phyloP scores from a whole-genome alignment of 1,284 basidiomycete genomes.

The Earliella scabrosa region DNA sequence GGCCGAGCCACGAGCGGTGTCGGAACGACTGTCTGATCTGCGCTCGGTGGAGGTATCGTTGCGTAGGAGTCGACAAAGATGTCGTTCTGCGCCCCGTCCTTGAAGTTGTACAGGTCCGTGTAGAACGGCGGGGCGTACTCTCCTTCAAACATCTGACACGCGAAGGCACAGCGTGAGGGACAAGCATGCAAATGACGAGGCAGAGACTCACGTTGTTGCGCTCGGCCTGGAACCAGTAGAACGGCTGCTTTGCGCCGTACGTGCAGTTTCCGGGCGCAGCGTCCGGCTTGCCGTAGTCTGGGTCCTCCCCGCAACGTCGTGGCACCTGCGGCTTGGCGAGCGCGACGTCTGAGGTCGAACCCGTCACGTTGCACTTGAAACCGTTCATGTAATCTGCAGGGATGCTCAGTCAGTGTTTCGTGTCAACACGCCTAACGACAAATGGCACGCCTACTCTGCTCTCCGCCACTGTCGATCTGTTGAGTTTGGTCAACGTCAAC shows the following conservation, averaged over 20 bases:
- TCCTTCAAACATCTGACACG: conserved; percentile 57
- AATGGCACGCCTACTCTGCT: conserved; percentile 46
- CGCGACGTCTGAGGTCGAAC: conserved; percentile 52
- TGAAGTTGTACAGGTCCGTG: conserved; percentile 61
- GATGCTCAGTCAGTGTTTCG: not conserved
- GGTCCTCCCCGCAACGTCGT: conserved; percentile 62
- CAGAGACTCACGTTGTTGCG: conserved; percentile 50
- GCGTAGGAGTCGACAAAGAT: conserved; percentile 53
- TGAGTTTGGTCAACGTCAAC: not conserved
- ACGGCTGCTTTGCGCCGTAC: conserved; percentile 64
- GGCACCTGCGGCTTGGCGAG: conserved; percentile 55
- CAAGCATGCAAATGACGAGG: conserved; percentile 41
- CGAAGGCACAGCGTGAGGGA: conserved; percentile 62
- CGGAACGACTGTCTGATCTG: conserved; percentile 18
- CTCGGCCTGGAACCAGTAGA: conserved; percentile 69
- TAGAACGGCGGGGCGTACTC: conserved; percentile 58
- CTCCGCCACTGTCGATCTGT: conserved; percentile 44
- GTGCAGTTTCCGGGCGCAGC: conserved; percentile 65
- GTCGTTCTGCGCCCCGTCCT: conserved; percentile 63
- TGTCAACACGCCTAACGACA: not conserved
- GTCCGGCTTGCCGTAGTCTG: conserved; percentile 36
- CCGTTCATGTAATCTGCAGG: conserved; percentile 71
- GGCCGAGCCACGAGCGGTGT: conserved; percentile 9
- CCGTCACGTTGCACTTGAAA: conserved; percentile 72
- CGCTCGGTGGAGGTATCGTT: conserved; percentile 11